Base-by-base conservation (phyloP, 441 rosid genomes). In the Populus trichocarpa region DNA sequence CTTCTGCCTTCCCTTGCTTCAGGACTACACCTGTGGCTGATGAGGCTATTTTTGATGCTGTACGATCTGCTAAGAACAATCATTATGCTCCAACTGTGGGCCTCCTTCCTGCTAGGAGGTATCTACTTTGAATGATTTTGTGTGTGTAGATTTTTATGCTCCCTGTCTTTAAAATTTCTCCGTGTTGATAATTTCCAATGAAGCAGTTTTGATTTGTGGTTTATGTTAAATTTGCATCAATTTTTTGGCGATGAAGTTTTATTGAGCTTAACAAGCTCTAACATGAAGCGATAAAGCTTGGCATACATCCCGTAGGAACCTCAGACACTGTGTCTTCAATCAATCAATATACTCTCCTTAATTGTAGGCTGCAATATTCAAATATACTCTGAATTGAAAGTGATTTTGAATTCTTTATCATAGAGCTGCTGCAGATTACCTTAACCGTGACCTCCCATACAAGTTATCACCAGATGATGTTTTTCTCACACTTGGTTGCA, bases 391-490 rank as follows among this genome's bases (percentile, higher is more conserved):
- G 42, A 38, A 40, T 11, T 40, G 50, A 40, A 40, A 10, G 50
- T 40, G 16, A 40, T 10, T 40, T 40, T 40, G 50, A 40, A 40
- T 18, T 59, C 25, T 59, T 16, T 57, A 57, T 57, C 1, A 71
- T 61, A 90, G 96, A 83, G 92, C 90, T 20, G 82, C 89, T 76
- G 92, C 96, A 30, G 91, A 87, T 53, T 85, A 89, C 81, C 89
- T 93, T 3, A 88, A 81, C 0, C 81, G 30, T 1, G 91, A 86
- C 72, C 88, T 91, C 8, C 89, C 92, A 2, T 84, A 86, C 83
- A 35, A 83, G 72, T 78, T 91, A 80, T 87, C 90, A 6, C 84
- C 89, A 12, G 84, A 80, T 22, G 89, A 91, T 80, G 74, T 91
- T 65, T 89, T 65, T 75, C 63, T 88, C n/a, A 89, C 90, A 8